Percentiles rank a stretch among this genome's conserved stretches.
Evolutionary conservation across 352 stramenopile genomes (phyloP).

Genomic region (Hyaloperonospora brassicae): DNA sequence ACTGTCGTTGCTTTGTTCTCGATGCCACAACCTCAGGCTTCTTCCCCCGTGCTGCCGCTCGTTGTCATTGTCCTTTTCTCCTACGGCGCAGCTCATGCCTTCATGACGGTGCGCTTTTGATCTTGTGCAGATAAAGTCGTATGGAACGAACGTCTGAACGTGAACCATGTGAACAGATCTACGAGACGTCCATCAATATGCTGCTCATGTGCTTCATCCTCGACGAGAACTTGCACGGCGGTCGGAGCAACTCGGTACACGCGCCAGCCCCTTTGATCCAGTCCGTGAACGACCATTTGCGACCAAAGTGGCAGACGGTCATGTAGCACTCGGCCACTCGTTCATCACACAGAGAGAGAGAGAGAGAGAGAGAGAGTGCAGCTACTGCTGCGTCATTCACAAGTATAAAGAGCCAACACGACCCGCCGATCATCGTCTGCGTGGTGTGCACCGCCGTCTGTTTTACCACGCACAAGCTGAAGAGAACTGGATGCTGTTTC

Average conservation of each 20-base stretch:
- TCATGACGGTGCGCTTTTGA: slow-evolving; percentile 53
- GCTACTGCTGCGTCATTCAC: too few relatives aligned
- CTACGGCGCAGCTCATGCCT: slow-evolving; percentile 68
- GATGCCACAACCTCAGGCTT: slow-evolving; percentile 19
- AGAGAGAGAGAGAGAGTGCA: background rate
- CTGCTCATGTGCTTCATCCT: slow-evolving; percentile 81
- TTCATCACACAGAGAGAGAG: background rate
- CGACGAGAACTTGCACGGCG: slow-evolving; percentile 76
- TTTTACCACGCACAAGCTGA: too few relatives aligned
- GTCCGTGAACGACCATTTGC: slow-evolving; percentile 75
- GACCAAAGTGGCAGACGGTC: slow-evolving; percentile 75
- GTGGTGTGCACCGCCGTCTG: too few relatives aligned
- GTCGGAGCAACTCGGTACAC: slow-evolving; percentile 56
- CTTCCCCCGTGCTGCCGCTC: slow-evolving; percentile 57
- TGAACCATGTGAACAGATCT: slow-evolving; percentile 37
- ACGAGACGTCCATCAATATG: slow-evolving; percentile 82
- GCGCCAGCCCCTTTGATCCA: slow-evolving; percentile 55
- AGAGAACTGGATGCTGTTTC: too few relatives aligned
- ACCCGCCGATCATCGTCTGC: too few relatives aligned
- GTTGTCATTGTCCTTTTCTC: slow-evolving; percentile 62
- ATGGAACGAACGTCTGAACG: too few relatives aligned
- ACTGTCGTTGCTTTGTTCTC: background rate
- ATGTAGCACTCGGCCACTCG: slow-evolving; percentile 30
- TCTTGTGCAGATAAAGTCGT: too few relatives aligned
- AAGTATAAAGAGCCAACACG: too few relatives aligned